Evolutionary conservation across 2,329 filamentous ascomycete genomes (phyloP).

Genomic region (Fusarium succisae): DNA sequence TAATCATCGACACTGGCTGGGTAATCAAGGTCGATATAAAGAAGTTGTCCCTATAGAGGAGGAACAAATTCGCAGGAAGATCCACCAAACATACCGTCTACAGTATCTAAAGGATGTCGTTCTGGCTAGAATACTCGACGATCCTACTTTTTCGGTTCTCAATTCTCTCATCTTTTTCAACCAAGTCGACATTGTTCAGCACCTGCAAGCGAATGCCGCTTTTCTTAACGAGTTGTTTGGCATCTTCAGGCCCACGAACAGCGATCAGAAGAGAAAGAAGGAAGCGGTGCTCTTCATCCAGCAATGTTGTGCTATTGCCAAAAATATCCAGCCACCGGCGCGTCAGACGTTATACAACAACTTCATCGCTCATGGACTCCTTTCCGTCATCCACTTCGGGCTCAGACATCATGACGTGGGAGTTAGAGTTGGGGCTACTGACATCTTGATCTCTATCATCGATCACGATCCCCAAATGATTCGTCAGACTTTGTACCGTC

Average conservation of each 20-base stretch:
- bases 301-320: constrained; percentile 92
- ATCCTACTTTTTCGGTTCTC: constrained; percentile 95
- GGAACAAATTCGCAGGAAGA: constrained; percentile 82
- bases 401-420: constrained; percentile 84
- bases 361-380: constrained; percentile 86
- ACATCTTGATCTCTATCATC: constrained; percentile 92
- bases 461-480: constrained; percentile 97
- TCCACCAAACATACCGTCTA: constrained; percentile 93
- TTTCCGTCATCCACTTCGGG: constrained; percentile 91
- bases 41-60: constrained; percentile 96
- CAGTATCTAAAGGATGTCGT: constrained; percentile 99
- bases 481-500: constrained; percentile 89
- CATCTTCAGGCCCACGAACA: constrained; percentile 76
- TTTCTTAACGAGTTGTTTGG: constrained; percentile 89
- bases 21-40: constrained; percentile 89
- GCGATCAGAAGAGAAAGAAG: constrained; percentile 80
- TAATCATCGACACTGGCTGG: constrained; percentile 93
- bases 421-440: constrained; percentile 90
- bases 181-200: constrained; percentile 96
- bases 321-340: constrained; percentile 87
- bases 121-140: constrained; percentile 92
- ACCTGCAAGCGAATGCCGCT: constrained; percentile 81
- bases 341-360: constrained; percentile 87
- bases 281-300: constrained; percentile 96
- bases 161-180: constrained; percentile 99